phyloP scores from a whole-genome alignment of 2,329 filamentous ascomycete genomes.

The Penicillium sumatraense region DNA sequence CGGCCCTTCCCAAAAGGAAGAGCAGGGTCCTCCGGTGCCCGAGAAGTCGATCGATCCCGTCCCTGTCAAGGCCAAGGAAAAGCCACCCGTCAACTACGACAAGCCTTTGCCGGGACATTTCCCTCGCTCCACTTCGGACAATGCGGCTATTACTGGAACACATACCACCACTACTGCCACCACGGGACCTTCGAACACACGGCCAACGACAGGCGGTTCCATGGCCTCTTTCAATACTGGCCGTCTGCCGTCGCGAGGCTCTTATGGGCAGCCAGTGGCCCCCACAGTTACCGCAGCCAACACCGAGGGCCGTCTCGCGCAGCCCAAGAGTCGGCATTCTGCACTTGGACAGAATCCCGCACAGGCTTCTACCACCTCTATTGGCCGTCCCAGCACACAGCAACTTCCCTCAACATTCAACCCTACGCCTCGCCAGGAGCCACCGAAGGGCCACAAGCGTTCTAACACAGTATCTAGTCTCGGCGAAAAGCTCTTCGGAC shows the following conservation, averaged over 20 bases:
- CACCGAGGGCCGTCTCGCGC: slow-evolving; percentile 85
- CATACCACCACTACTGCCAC: slow-evolving; percentile 37
- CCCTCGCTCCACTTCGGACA: slow-evolving; percentile 61
- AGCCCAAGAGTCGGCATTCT: slow-evolving; percentile 73
- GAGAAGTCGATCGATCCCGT: slow-evolving; percentile 12
- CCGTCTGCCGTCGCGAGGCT: slow-evolving; percentile 73
- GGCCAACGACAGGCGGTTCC: slow-evolving; percentile 82
- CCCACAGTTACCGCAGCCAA: slow-evolving; percentile 88
- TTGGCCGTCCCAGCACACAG: slow-evolving; percentile 64
- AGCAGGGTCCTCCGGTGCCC: slow-evolving; percentile 5
- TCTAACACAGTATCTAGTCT: slow-evolving; percentile 80
- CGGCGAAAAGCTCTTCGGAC: slow-evolving; percentile 81
- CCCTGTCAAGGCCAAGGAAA: slow-evolving; percentile 4
- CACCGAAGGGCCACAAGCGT: slow-evolving; percentile 63
- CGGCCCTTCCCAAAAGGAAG: slow-evolving; percentile 9
- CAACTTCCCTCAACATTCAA: slow-evolving; percentile 63
- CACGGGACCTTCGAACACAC: slow-evolving; percentile 51
- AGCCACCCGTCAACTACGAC: slow-evolving; percentile 25
- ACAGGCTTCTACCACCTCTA: slow-evolving; percentile 56
- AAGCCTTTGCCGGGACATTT: slow-evolving; percentile 55
- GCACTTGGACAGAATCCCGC: slow-evolving; percentile 64
- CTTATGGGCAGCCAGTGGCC: slow-evolving; percentile 86
- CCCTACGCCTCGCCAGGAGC: slow-evolving; percentile 56
- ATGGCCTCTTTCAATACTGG: slow-evolving; percentile 67
- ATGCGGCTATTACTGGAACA: slow-evolving; percentile 57